phyloP scores from a whole-genome alignment of 148 eudicot genomes.

The Fagopyrum tataricum region DNA sequence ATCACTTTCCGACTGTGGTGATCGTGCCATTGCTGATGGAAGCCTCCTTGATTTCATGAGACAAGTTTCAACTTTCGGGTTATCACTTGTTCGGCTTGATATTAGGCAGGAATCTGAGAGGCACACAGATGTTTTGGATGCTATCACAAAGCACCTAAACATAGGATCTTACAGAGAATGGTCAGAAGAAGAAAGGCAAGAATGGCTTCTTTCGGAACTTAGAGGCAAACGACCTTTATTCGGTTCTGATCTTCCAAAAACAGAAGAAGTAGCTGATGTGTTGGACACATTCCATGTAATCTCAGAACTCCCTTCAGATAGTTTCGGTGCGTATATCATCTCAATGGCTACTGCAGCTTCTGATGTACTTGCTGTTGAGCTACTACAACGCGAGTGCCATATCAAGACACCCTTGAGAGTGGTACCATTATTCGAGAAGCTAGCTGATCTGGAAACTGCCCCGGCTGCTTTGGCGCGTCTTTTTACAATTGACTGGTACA shows the following conservation, averaged over 20 bases:
- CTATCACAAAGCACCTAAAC: constrained; percentile 63
- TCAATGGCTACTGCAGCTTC: constrained; percentile 97
- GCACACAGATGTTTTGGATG: constrained; percentile 84
- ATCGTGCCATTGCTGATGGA: constrained; percentile 81
- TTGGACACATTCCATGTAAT: constrained; percentile 75
- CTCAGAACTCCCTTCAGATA: constrained; percentile 77
- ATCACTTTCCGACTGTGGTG: constrained; percentile 87
- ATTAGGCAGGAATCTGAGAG: constrained; percentile 93
- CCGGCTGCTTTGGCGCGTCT: constrained; percentile 79
- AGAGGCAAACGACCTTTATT: constrained; percentile 81
- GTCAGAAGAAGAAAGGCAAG: constrained; percentile 77
- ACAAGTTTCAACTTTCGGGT: constrained; percentile 93
- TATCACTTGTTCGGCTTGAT: constrained; percentile 85
- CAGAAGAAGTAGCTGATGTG: constrained; percentile 88
- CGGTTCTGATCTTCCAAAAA: constrained; percentile 75
- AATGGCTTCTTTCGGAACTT: constrained; percentile 87
- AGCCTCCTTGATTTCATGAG: constrained; percentile 91
- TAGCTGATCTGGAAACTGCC: constrained; percentile 81
- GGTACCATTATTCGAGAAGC: constrained; percentile 88
- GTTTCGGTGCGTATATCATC: constrained; percentile 83
- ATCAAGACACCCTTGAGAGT: constrained; percentile 68
- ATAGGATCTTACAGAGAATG: constrained; percentile 84
- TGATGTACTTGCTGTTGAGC: constrained; percentile 94
- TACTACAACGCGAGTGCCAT: constrained; percentile 75
- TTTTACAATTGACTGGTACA: constrained; percentile 85